Percentiles rank a stretch among this genome's conserved stretches.
Conservation (phyloP, 1,139 yeast species). For the Eremothecium sinecaudum region DNA sequence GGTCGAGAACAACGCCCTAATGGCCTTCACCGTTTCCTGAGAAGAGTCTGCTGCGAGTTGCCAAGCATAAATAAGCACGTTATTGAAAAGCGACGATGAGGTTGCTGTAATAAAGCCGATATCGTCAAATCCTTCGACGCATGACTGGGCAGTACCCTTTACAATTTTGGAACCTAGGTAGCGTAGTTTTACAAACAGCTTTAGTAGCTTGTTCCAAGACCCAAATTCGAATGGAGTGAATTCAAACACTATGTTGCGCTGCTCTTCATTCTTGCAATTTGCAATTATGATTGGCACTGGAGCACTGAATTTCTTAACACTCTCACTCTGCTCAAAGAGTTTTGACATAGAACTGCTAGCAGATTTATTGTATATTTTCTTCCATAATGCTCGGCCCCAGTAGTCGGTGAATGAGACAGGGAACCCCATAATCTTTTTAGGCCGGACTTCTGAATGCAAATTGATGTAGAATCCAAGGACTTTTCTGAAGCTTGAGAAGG, state of each 20-base stretch:
- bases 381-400: slow-evolving; percentile 56
- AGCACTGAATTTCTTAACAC: slow-evolving; percentile 32
- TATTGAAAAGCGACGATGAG: slow-evolving; percentile 62
- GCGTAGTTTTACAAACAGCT: slow-evolving; percentile 43
- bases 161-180: slow-evolving; percentile 46
- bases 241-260: slow-evolving; percentile 36
- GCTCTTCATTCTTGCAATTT: slow-evolving; percentile 29
- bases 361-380: slow-evolving; percentile 34
- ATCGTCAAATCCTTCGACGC: slow-evolving; percentile 56
- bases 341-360: slow-evolving; percentile 30
- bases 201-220: slow-evolving; percentile 48
- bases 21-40: slow-evolving; percentile 35
- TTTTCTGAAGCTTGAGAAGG: slow-evolving; percentile 30
- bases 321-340: slow-evolving; percentile 18
- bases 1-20: slow-evolving; percentile 37
- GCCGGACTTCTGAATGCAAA: slow-evolving; percentile 44
- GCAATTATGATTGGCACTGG: slow-evolving; percentile 39
- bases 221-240: slow-evolving; percentile 64
- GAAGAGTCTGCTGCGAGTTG: slow-evolving; percentile 35
- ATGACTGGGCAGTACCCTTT: slow-evolving; percentile 32
- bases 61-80: slow-evolving; percentile 42
- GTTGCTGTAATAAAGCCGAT: slow-evolving; percentile 67
- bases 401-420: slow-evolving; percentile 55
- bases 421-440: slow-evolving; percentile 46
- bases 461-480: slow-evolving; percentile 40